Base-by-base conservation (phyloP, 192 early-diverging fungal genomes). In the Umbelopsis isabellina region DNA sequence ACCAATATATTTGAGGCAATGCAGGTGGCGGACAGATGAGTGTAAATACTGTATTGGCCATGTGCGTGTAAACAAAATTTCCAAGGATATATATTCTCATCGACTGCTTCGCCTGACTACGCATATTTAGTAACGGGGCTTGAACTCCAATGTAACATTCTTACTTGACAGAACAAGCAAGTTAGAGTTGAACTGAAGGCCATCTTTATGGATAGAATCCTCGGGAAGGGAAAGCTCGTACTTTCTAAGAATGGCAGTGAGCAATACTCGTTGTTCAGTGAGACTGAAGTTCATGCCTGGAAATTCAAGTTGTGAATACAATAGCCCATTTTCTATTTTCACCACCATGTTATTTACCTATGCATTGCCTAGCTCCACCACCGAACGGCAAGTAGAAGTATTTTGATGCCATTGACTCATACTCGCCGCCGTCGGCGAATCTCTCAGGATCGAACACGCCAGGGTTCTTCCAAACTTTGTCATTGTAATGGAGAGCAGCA, bases 221-320 rank as follows among this genome's bases (percentile, higher is more conserved):
- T 47, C 33, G 4, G 75, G 65, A 15, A 68, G 9, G 33, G 41
- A 46, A 23, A 49, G 47, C 4, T 71, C 66, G 35, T 71, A 76
- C 44, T 68, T 71, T 30, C 66, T 58, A 7, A 76, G 69, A 51
- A 71, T 53, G 41, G 81, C 72, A 30, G 33, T 35, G 48, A 87
- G 77, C 22, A 85, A 72, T 15, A 90, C 80, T n/a, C 79, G 77
- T 73, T 86, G 84, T 72, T 88, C 87, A 13, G 82, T 61, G 20
- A 90, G 70, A n/a, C 82, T 80, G 66, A 90, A 90, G 61, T 85
- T 83, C 85, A 85, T 84, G 46, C 83, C 88, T 20, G 85, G 72
- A 6, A 41, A 41, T 41, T 6, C 27, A 41, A 10, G 37, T 41
- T 41, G 37, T 41, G 6, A 41, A 41, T 41, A 41, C 10, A 41